phyloP scores from a whole-genome alignment of 768 basidiomycete genomes.

The Hypholoma sublateritium region DNA sequence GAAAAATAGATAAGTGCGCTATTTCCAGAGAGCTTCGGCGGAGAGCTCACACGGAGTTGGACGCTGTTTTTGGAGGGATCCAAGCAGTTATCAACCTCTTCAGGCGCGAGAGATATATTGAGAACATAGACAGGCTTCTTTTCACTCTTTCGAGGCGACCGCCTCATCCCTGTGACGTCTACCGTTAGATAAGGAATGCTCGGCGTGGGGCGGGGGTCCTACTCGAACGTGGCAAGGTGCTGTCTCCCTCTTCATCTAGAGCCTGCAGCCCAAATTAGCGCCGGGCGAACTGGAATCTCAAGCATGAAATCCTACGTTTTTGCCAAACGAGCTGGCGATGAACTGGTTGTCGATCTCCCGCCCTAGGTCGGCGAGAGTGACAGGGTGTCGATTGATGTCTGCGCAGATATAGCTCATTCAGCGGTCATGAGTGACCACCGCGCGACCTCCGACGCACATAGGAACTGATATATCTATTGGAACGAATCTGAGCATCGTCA shows the following conservation, averaged over 20 bases:
- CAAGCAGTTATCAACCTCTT: constrained; percentile 72
- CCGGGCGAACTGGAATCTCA: not conserved
- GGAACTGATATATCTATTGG: constrained; percentile 75
- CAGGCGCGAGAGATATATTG: constrained; percentile 65
- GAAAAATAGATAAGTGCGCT: constrained; percentile 3
- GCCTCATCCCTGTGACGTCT: constrained; percentile 46
- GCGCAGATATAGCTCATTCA: constrained; percentile 4
- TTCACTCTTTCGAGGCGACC: constrained; percentile 79
- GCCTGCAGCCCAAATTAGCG: constrained; percentile 42
- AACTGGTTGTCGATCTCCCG: constrained; percentile 67
- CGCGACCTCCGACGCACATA: constrained; percentile 55
- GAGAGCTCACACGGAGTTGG: constrained; percentile 58
- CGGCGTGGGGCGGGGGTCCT: constrained; percentile 13
- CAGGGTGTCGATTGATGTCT: constrained; percentile 82
- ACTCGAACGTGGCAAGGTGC: constrained; percentile 44
- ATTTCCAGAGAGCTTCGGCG: constrained; percentile 6
- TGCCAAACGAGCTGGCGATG: constrained; percentile 67
- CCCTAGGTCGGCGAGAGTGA: constrained; percentile 67
- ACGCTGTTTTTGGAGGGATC: constrained; percentile 76
- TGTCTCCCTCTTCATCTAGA: constrained; percentile 63
- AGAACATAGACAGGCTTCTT: constrained; percentile 84
- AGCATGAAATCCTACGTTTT: constrained; percentile 49
- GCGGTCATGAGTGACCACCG: constrained; percentile 7
- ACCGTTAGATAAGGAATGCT: constrained; percentile 15
- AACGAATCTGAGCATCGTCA: constrained; percentile 17